Conservation (phyloP, 495 filamentous ascomycete genomes). For the Hypoxylon lenormandii region DNA sequence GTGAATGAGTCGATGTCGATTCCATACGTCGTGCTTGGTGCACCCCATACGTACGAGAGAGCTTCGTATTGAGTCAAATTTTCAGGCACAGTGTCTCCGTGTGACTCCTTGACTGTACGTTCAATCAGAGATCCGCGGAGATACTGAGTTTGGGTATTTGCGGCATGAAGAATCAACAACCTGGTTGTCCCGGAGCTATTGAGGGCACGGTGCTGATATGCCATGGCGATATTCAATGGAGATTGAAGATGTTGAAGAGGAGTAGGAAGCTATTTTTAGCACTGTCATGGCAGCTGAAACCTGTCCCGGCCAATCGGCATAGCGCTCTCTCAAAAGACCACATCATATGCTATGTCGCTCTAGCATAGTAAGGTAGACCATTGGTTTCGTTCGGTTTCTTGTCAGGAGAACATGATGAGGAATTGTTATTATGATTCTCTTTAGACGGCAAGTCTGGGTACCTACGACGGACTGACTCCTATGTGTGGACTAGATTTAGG, state of each 20-base stretch:
- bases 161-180: neutral
- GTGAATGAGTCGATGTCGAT: neutral
- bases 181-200: neutral
- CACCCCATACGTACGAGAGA: conserved; percentile 1
- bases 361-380: no score
- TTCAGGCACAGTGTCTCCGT: neutral
- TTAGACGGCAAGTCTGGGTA: no score
- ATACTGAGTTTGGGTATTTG: neutral
- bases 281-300: no score
- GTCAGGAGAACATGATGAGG: no score
- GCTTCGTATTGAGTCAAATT: neutral
- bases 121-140: neutral
- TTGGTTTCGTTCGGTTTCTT: no score
- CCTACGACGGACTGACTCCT: no score
- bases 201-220: neutral
- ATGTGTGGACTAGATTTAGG: no score
- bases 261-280: no score
- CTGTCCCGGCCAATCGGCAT: no score
- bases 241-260: neutral
- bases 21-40: neutral
- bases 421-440: no score
- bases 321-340: no score
- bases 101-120: neutral
- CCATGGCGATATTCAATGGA: neutral
- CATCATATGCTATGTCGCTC: no score